Evolutionary conservation across 164 flowering plant species (phyloP).

Genomic region (Kalanchoe fedtschenkoi): DNA sequence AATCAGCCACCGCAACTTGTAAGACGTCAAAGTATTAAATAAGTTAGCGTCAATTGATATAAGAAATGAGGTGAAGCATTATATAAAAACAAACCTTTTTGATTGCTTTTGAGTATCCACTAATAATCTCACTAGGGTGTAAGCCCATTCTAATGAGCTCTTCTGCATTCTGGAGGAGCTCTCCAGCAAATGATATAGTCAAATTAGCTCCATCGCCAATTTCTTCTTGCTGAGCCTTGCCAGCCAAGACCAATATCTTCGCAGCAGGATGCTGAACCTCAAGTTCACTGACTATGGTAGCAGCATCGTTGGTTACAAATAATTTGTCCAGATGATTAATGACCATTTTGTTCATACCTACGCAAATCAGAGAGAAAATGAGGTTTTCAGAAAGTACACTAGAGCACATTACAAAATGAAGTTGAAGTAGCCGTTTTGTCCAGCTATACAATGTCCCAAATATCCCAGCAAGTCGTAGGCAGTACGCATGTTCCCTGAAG

Average conservation of each 20-base stretch:
- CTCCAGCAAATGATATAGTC: constrained; percentile 85
- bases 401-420: no score
- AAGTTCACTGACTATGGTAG: constrained; percentile 86
- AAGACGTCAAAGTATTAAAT: neutral
- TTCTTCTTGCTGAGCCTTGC: constrained; percentile 94
- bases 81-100: constrained; percentile 37
- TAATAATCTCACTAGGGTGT: constrained; percentile 91
- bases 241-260: constrained; percentile 80
- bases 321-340: constrained; percentile 93
- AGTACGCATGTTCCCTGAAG: neutral
- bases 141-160: constrained; percentile 90
- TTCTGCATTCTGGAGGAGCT: constrained; percentile 79
- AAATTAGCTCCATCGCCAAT: constrained; percentile 96
- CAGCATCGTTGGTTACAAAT: constrained; percentile 91
- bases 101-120: constrained; percentile 73
- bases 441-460: no score
- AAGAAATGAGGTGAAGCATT: neutral
- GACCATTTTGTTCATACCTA: constrained; percentile 98
- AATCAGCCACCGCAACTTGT: no score
- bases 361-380: constrained; percentile 1
- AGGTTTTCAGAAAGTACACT: neutral
- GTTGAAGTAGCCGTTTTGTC: no score
- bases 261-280: constrained; percentile 99
- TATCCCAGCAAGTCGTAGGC: no score
- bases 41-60: neutral